Conservation (phyloP, 2,329 filamentous ascomycete genomes). For the Monosporascus sp. region DNA sequence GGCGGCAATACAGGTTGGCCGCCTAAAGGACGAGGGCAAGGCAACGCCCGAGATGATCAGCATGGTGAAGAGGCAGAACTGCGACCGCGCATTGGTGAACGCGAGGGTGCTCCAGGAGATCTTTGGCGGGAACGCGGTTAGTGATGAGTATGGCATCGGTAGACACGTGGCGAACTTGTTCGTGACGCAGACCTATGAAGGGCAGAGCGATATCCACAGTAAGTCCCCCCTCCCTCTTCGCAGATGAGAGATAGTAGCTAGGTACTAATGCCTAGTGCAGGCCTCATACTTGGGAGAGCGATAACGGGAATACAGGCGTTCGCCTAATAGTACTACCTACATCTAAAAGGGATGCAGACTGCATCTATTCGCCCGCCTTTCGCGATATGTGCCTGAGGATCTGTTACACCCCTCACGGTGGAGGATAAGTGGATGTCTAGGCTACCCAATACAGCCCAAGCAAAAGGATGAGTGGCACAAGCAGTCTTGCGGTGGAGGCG, state of each 20-base stretch:
- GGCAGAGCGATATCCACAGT: slow-evolving; percentile 97
- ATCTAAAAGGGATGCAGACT: background rate
- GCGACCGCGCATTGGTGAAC: slow-evolving; percentile 78
- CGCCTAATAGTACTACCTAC: slow-evolving; percentile 43
- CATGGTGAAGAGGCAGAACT: slow-evolving; percentile 97
- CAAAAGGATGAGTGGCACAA: too few species aligned
- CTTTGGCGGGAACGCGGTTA: slow-evolving; percentile 96
- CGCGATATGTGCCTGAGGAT: background rate
- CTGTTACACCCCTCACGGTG: background rate
- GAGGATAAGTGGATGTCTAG: too few species aligned
- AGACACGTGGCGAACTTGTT: slow-evolving; percentile 94
- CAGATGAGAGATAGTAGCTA: background rate
- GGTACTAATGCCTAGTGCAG: slow-evolving; percentile 32
- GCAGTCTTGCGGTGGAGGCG: too few species aligned
- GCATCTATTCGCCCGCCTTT: background rate
- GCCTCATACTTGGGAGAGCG: slow-evolving; percentile 59
- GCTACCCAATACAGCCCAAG: too few species aligned
- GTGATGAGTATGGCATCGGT: slow-evolving; percentile 93
- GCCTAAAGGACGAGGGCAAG: slow-evolving; percentile 88
- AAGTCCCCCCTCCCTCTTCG: slow-evolving; percentile 33
- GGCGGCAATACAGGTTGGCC: slow-evolving; percentile 82
- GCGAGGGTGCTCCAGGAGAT: slow-evolving; percentile 83
- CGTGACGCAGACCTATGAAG: slow-evolving; percentile 97
- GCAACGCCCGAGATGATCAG: slow-evolving; percentile 91
- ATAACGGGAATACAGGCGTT: slow-evolving; percentile 75